Base-by-base conservation (phyloP, 805 yeast species). In the Ogataea nakhonphanomensis region DNA sequence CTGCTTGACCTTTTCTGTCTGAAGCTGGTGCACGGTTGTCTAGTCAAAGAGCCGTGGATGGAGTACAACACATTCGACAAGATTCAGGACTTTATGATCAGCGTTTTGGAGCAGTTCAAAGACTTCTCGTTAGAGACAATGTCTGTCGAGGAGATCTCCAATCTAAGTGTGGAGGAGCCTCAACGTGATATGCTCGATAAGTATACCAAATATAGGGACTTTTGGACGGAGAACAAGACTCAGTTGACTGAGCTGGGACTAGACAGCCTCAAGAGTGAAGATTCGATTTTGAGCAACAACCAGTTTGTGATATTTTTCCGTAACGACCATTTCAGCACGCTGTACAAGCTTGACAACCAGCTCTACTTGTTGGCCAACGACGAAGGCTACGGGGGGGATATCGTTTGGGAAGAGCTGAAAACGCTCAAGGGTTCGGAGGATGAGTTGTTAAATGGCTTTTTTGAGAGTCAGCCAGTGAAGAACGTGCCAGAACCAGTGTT, bases 261-360 rank as follows among this genome's bases (percentile, higher is more conserved):
- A 10, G 41, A 57, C 1, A 64, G 65, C 37, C 58, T 85, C 46
- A 65, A 66, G 44, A 10, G 17, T 3, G 33, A 47, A 30, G 37
- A 30, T 11, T 58, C 62, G 5, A 53, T 69, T 3, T 57, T 86
- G 21, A 55, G 61, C 1, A 70, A 72, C 11, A 79, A 79, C 30
- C 73, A 80, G 6, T 70, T 81, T 40, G 76, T 81, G 1, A 78
- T 91, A 0, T 74, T 91, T 46, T 93, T 90, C 66, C 73, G 97
- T 55, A 91, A 93, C 61, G 90, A 93, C 59, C 96, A 89, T 59
- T 91, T 86, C 62, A 75, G 75, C 48, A 87, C 96, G 0, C 57
- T 90, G 8, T 74, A 69, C 50, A 81, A 80, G 54, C 58, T 59
- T 15, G 61, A 58, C 12, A 64, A 62, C 29, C 69, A 68, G 22